Base-by-base conservation (phyloP, 345 rosid species). In the Eutrema yunnanense region DNA sequence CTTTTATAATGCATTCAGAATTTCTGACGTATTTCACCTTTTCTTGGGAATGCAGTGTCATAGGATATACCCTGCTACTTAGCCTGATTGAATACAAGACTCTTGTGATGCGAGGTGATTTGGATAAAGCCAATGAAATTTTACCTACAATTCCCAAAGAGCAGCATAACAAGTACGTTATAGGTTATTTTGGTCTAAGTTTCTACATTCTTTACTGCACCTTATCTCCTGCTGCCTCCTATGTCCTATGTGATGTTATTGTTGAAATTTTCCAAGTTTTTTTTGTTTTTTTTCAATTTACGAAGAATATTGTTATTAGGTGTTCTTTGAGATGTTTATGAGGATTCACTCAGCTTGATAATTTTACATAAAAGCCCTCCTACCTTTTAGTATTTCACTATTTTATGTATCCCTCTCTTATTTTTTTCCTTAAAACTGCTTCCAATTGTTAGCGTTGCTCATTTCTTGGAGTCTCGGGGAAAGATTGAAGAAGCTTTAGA, bases 401-500 rank as follows among this genome's bases (percentile, higher is more conserved):
- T 36, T 14, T 9, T 37, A 7, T 64, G 29, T 22, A 50, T 41
- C 50, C 29, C 40, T 37, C 69, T 78, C 54, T 71, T 42, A 22
- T 9, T 16, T 53, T 59, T 73, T 54, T 67, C 69, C 26, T 22
- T 65, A 11, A 22, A 52, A 19, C 4, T 2, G 12, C 56, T 57
- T 49, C 65, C 69, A 55, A 50, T 72, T 81, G 78, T 73, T 69
- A 96, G 99, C 73, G 97, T 96, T 84, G 98, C 99, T 70, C 98
- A 61, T 64, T 96, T 96, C 87, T 81, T 96, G 92, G 99, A 96
- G 82, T 89, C 99, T 47, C 91, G 97, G 37, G 96, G 96, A 65
- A 96, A 92, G 99, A 72, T 90, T 65, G 96, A 96, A 83, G 88
- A 88, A 59, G 99, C 99, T 76, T 72, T 96, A 70, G 98, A 92